Conservation (phyloP, 805 yeast genomes). For the Yarrowia sp. region DNA sequence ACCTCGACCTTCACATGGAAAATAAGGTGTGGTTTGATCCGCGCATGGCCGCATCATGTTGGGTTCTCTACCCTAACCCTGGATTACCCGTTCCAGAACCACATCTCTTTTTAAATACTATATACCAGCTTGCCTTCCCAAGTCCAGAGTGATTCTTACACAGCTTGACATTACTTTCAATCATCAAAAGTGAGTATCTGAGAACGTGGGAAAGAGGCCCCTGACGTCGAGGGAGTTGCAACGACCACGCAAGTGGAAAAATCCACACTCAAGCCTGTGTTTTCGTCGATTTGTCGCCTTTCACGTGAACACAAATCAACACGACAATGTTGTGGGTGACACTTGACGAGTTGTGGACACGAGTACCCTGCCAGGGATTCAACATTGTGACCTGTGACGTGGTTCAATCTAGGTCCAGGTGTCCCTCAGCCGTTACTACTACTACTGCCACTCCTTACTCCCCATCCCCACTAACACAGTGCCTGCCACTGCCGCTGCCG, state of each 20-base stretch:
- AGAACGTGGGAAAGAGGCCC: not conserved
- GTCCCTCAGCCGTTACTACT: no score
- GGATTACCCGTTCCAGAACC: not conserved
- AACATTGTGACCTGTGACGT: no score
- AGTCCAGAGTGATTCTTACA: slow-evolving; percentile 26
- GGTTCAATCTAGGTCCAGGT: no score
- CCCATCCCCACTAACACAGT: slow-evolving; percentile 15
- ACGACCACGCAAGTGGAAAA: no score
- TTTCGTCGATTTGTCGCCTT: no score
- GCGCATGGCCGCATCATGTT: slow-evolving; percentile 25
- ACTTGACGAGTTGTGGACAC: no score
- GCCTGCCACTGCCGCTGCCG: slow-evolving; percentile 23
- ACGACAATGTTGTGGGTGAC: no score
- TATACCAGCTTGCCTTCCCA: slow-evolving; percentile 32
- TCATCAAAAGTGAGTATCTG: slow-evolving; percentile 18
- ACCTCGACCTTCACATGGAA: no score
- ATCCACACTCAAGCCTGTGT: no score
- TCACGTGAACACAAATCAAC: no score
- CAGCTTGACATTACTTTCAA: slow-evolving; percentile 30
- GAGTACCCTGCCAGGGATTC: no score
- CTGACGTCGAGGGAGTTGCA: not conserved
- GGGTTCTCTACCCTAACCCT: slow-evolving; percentile 16
- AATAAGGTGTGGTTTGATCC: slow-evolving; percentile 31
- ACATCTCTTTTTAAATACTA: slow-evolving; percentile 9
- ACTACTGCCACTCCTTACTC: not conserved